Evolutionary conservation across 2,329 filamentous ascomycete species (phyloP), one percentile per base, ranked within the genome.

Genomic region (Aplosporella prunicola): DNA sequence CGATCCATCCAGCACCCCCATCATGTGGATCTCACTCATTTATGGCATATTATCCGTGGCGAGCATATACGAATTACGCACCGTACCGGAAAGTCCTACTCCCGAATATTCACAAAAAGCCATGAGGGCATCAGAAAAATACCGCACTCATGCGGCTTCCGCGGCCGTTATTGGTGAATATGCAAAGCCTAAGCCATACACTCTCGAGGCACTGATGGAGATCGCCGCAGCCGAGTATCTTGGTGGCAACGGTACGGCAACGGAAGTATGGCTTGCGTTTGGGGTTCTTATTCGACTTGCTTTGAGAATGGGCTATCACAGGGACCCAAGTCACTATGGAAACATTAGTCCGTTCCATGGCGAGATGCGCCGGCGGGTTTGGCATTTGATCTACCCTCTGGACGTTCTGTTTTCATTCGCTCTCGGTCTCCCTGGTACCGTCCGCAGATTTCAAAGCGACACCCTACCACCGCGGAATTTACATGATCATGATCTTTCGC

Each of bases 341-440:
- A 51, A 47, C 5, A 59, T 70, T 17, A 56, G 58, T 0, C 50
- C 54, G 0, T 65, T 69, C 23, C 44, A 60, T 1, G 56, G 58
- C 2, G 67, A 70, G 44, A 70, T 71, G 64, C 54, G 68, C 14
- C 52, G 63, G 20, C 52, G 67, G 1, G 45, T 61, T 0, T 71
- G 67, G 66, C 51, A 57, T 5, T 51, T 57, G 0, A 47, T 68
- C 2, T 58, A 55, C 28, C 64, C 66, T 45, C 45, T 68, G 4
- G 68, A 71, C 22, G 52, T 64, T 0, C 43, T 69, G 7, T 55
- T 68, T 26, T 68, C 64, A 0, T 68, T 67, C 27, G 63, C 69
- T 38, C 54, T 69, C 24, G 68, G 67, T 0, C 51, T 71, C 13
- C 68, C 68, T 2, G 64, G 63, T n/a, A 65, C 69, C 58, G 60